Conservation (phyloP, 169 alveolate species). For the Cryptosporidium ubiquitum region DNA sequence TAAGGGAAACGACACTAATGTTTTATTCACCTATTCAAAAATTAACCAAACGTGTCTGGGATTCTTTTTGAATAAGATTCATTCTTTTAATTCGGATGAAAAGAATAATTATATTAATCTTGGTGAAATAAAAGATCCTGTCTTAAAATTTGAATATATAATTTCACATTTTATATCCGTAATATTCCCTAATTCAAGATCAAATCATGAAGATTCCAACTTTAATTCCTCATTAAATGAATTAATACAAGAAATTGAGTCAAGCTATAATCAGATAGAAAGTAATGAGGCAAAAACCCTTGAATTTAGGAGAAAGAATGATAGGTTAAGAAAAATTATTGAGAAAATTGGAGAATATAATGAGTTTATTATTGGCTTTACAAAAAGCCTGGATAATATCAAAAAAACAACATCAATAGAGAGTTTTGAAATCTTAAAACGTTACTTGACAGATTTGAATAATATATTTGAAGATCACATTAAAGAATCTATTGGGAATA, state of each 20-base stretch:
- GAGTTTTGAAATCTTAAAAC: conserved; percentile 3
- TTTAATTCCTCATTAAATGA: background rate
- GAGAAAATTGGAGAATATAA: background rate
- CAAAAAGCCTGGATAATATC: background rate
- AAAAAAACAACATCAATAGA: background rate
- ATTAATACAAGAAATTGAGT: background rate
- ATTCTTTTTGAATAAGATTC: background rate
- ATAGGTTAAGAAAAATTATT: background rate
- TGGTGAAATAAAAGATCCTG: background rate
- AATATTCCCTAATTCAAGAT: conserved; percentile 9
- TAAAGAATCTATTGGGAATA: conserved; percentile 2
- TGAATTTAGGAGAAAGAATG: background rate
- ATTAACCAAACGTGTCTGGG: conserved; percentile 15
- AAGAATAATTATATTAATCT: background rate
- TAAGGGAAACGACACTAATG: background rate
- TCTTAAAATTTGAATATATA: background rate
- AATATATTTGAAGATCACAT: background rate
- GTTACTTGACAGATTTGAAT: background rate
- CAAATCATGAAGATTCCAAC: background rate
- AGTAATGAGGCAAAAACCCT: background rate
- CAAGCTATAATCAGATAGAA: background rate
- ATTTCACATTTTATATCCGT: background rate
- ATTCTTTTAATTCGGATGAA: background rate
- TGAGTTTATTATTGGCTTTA: background rate
- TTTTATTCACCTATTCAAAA: background rate